Conservation (phyloP, 208 protist species). For the Leishmania gerbilli region DNA sequence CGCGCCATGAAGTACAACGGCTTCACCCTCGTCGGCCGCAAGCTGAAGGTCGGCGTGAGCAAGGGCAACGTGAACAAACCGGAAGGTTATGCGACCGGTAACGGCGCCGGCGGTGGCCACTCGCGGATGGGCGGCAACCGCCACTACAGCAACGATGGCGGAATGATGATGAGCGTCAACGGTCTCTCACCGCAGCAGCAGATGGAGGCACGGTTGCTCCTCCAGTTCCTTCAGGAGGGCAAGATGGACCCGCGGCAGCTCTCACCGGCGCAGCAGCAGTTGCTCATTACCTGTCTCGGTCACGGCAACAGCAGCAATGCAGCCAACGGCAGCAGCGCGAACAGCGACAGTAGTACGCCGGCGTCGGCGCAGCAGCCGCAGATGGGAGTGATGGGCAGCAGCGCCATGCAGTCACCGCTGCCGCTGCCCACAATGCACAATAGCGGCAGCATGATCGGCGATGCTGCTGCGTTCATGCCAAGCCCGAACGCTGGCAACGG, state of each 20-base stretch:
- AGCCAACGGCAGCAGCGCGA: background rate
- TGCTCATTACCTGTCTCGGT: conserved; percentile 24
- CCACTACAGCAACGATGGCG: background rate
- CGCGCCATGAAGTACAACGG: conserved; percentile 89
- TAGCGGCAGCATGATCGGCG: conserved; percentile 2
- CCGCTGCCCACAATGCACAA: conserved; percentile 8
- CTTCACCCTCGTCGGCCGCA: conserved; percentile 71
- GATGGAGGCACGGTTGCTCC: conserved; percentile 53
- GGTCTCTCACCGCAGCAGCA: conserved; percentile 50
- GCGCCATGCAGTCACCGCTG: background rate
- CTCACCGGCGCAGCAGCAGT: conserved; percentile 56
- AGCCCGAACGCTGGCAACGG: background rate
- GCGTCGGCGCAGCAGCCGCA: background rate
- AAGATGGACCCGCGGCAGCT: conserved; percentile 67
- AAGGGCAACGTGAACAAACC: conserved; percentile 79
- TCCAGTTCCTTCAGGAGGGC: conserved; percentile 75
- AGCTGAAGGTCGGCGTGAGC: conserved; percentile 85
- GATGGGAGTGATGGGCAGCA: conserved; percentile 8
- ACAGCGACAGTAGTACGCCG: conserved; percentile 4
- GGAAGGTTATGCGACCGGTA: conserved; percentile 28
- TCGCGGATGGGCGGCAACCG: conserved; percentile 6
- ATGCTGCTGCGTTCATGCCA: conserved; percentile 4
- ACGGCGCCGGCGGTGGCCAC: conserved; percentile 12
- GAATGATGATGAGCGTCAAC: conserved; percentile 9
- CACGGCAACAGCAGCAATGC: conserved; percentile 7